Evolutionary conservation across 768 basidiomycete species (phyloP).

Genomic region (Tephrocybe rancida): DNA sequence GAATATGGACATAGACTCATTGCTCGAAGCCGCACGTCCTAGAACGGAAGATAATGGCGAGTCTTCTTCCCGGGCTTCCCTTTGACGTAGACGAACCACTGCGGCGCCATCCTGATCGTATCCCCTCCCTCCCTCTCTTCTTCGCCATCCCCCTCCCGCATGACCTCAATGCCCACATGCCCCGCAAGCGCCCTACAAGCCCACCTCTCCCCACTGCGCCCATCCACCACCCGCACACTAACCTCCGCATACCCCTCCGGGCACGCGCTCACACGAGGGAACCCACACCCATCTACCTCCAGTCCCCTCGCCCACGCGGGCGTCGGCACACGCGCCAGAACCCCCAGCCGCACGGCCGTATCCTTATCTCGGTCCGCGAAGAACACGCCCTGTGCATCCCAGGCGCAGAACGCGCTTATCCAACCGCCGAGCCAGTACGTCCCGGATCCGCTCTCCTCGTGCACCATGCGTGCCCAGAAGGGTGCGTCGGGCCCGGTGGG

Average conservation of each 20-base stretch:
- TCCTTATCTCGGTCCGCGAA: neutral
- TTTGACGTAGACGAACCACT: slow-evolving; percentile 22
- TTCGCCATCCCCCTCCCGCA: neutral
- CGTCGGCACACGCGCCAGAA: neutral
- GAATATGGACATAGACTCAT: too few species aligned
- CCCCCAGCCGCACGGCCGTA: neutral
- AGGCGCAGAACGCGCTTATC: slow-evolving; percentile 11
- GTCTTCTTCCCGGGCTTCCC: neutral
- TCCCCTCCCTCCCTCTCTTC: slow-evolving; percentile 7
- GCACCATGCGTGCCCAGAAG: slow-evolving; percentile 5
- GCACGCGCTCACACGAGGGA: neutral
- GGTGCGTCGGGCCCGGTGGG: neutral
- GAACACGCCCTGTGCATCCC: neutral
- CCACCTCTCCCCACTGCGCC: neutral
- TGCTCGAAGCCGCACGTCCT: too few species aligned
- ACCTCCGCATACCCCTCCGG: slow-evolving; percentile 6
- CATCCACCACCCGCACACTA: slow-evolving; percentile 12
- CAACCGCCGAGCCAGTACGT: neutral
- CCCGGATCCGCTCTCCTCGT: neutral
- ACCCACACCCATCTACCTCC: neutral
- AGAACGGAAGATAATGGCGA: neutral
- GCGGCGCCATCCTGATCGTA: slow-evolving; percentile 13
- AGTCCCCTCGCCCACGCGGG: neutral
- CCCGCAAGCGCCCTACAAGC: slow-evolving; percentile 25
- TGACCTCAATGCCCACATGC: slow-evolving; percentile 14